Conservation (phyloP, 192 early-diverging fungal genomes). For the Podila minutissima region DNA sequence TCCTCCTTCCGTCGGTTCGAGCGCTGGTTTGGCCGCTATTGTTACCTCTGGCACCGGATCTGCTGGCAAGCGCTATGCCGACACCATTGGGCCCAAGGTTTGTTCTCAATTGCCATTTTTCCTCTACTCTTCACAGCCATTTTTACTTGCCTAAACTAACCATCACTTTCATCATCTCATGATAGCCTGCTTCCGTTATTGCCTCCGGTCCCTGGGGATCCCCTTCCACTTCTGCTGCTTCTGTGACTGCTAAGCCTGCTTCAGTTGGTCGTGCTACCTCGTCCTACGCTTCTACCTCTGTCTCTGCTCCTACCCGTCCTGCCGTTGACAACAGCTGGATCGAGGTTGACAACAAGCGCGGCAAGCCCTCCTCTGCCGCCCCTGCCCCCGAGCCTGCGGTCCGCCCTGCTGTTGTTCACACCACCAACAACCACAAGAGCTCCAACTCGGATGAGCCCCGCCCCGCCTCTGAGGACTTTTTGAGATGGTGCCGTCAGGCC, state of each 20-base stretch:
- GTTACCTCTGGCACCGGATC: constrained; percentile 27
- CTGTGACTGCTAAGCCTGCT: constrained; percentile 8
- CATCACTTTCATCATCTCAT: neutral
- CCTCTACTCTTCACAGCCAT: too few relatives aligned
- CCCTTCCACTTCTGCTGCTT: neutral
- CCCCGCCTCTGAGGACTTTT: constrained; percentile 71
- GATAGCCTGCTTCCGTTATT: neutral
- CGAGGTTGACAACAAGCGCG: constrained; percentile 23
- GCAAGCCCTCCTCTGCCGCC: constrained; percentile 10
- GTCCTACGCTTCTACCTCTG: neutral
- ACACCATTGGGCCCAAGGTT: constrained; percentile 51
- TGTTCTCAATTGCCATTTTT: too few relatives aligned
- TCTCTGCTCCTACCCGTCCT: constrained; percentile 1
- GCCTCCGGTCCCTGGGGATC: constrained; percentile 21
- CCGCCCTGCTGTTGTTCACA: neutral
- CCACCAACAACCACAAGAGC: neutral
- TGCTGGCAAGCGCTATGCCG: constrained; percentile 53
- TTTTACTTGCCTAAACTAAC: neutral
- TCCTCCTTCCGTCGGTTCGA: neutral
- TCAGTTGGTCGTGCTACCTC: constrained; percentile 10
- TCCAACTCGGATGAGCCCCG: constrained; percentile 44
- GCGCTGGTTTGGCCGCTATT: constrained; percentile 24
- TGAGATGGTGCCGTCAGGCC: constrained; percentile 75
- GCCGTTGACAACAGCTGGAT: constrained; percentile 33
- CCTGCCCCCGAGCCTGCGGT: constrained; percentile 1